phyloP scores from a whole-genome alignment of 2,329 filamentous ascomycete genomes.

The Xylariaceae sp. region DNA sequence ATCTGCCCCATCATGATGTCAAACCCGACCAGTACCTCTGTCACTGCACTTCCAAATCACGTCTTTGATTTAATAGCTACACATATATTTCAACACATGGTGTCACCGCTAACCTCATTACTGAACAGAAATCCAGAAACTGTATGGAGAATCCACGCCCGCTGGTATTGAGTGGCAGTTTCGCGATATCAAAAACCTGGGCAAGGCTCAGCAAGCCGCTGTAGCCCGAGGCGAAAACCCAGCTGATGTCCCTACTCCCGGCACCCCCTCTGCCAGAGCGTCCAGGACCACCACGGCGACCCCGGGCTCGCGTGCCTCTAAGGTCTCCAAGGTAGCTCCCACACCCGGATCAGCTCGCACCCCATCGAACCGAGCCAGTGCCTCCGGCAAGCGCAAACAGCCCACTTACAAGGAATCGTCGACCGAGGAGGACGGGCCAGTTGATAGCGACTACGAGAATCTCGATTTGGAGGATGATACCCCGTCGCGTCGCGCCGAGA shows the following conservation, averaged over 20 bases:
- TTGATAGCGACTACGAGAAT: conserved; percentile 4
- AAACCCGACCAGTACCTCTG: no score
- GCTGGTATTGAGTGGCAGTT: conserved; percentile 60
- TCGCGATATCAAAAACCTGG: conserved; percentile 50
- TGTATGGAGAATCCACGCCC: conserved; percentile 55
- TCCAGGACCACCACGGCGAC: conserved; percentile 11
- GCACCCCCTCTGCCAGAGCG: conserved; percentile 14
- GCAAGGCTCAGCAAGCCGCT: conserved; percentile 41
- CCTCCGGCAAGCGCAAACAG: not conserved
- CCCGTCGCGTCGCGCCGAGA: conserved; percentile 5
- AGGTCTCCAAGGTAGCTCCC: not conserved
- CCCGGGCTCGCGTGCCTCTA: conserved; percentile 4
- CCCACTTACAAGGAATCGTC: conserved; percentile 21
- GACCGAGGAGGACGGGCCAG: conserved; percentile 23
- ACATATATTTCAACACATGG: no score
- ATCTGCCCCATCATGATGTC: no score
- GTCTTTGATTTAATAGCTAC: no score
- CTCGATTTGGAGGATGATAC: not conserved
- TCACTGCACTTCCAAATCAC: not conserved
- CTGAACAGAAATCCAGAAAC: conserved; percentile 50
- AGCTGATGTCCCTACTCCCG: conserved; percentile 28
- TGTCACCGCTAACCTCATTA: no score
- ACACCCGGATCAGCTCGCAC: conserved; percentile 1
- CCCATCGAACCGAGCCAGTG: not conserved
- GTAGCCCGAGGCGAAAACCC: conserved; percentile 43